phyloP scores from a whole-genome alignment of 495 filamentous ascomycete genomes.

The Xylaria curta region DNA sequence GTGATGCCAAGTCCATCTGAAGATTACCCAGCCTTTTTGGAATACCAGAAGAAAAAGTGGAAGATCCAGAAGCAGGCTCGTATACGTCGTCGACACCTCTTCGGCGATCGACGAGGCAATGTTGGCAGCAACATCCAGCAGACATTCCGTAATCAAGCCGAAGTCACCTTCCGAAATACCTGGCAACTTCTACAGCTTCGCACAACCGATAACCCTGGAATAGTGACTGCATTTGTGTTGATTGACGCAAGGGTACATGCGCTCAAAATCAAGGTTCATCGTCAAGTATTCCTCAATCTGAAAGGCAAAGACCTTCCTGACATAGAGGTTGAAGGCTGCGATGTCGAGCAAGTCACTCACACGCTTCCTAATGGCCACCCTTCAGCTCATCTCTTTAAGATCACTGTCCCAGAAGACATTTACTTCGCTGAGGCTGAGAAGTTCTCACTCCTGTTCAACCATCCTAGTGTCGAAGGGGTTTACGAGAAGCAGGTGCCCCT shows the following conservation, averaged over 20 bases:
- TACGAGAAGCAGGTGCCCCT: conserved; percentile 94
- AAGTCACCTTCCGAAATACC: conserved; percentile 83
- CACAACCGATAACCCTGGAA: conserved; percentile 78
- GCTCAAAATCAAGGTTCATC: conserved; percentile 86
- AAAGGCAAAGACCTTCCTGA: conserved; percentile 86
- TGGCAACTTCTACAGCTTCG: conserved; percentile 94
- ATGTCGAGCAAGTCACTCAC: conserved; percentile 88
- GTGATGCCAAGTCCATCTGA: conserved; percentile 85
- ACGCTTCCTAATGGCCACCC: conserved; percentile 94
- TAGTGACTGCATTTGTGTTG: conserved; percentile 86
- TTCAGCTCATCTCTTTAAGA: conserved; percentile 91
- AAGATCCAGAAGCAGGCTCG: conserved; percentile 95
- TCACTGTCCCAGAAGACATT: conserved; percentile 85
- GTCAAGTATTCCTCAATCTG: conserved; percentile 89
- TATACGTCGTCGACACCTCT: conserved; percentile 85
- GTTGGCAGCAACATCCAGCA: conserved; percentile 78
- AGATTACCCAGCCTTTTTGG: conserved; percentile 87
- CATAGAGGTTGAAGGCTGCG: conserved; percentile 84
- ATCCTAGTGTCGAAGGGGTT: conserved; percentile 93
- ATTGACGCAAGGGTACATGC: conserved; percentile 90
- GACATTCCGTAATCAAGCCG: conserved; percentile 89
- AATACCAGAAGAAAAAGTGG: conserved; percentile 99
- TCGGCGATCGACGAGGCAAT: conserved; percentile 78
- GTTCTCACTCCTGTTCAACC: conserved; percentile 81
- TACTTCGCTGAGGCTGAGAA: conserved; percentile 85